Conservation (phyloP, 768 basidiomycete species). For the Cyclocybe aegerita region DNA sequence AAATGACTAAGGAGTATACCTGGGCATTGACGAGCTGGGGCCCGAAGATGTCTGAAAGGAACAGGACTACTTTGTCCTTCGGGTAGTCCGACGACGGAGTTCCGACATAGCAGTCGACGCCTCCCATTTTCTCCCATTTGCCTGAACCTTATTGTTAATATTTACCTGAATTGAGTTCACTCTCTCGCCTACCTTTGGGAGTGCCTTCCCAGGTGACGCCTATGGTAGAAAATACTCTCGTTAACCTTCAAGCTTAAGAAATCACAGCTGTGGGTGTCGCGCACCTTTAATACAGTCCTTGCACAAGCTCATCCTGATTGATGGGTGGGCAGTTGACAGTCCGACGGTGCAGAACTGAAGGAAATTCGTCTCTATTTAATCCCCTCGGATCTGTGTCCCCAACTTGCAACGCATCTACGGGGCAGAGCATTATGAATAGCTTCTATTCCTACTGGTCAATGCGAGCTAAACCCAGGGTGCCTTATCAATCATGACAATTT, state of each 20-base stretch:
- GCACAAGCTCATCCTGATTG: constrained; percentile 30
- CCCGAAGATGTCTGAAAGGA: constrained; percentile 55
- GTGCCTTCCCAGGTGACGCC: constrained; percentile 54
- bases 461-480: too few relatives aligned
- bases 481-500: too few relatives aligned
- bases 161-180: background rate
- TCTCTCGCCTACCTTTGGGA: constrained; percentile 33
- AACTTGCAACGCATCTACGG: too few relatives aligned
- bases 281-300: constrained; percentile 17
- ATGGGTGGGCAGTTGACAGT: too few relatives aligned
- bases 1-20: constrained; percentile 3
- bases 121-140: constrained; percentile 44
- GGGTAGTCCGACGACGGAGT: constrained; percentile 50
- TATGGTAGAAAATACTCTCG: constrained; percentile 31
- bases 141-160: constrained; percentile 29
- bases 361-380: too few relatives aligned
- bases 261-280: background rate
- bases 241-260: constrained; percentile 39
- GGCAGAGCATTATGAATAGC: too few relatives aligned
- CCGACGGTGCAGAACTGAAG: too few relatives aligned
- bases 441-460: too few relatives aligned
- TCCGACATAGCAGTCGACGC: constrained; percentile 52
- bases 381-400: too few relatives aligned
- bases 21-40: constrained; percentile 42
- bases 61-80: constrained; percentile 57